Evolutionary conservation across 495 filamentous ascomycete species (phyloP), one percentile per base, ranked within the genome.

Genomic region (Aspergillus leporis): DNA sequence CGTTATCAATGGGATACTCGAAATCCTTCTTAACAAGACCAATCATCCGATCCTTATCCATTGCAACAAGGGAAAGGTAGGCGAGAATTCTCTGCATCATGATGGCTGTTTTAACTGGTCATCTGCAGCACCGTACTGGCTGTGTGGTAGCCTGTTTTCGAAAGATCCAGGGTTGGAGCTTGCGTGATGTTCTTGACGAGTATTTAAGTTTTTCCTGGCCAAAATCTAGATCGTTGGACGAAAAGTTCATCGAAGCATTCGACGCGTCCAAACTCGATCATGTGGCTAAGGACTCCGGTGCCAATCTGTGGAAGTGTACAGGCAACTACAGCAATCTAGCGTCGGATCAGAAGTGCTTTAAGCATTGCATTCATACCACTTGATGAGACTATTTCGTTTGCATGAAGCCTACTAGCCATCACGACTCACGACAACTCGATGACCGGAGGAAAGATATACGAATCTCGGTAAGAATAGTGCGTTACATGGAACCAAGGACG

Each of bases 31-130:
- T 36, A 79, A 92, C 65, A 74, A 78, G 7, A 66, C 75, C 13
- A 90, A 91, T 55, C 84, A 92, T 58, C 91, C 91, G 0, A 64
- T 96, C 1, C 76, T 94, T 38, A 84, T 96, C 32, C 91, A 96
- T 64, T 96, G 91, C 74, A 96, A 96, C 64, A 91, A 94, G 63
- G 91, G 91, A 59, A 92, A 88, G 77, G 87, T 89, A 75, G 58
- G 77, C 67, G 21, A 13, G 10, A 18, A 46, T 14, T 13, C 32
- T 0, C 36, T 48, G 22, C 13, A n/a, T 18, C 5, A 19, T 32
- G 7, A 3, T 22, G 18, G 2, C 5, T 6, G n/a, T 10, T 14
- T 30, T 56, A 7, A 47, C 25, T 31, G 23, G n/a, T 23, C 32
- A n/a, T 18, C 16, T 23, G 22, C n/a, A 89, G 83, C 91, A 96